Conservation (phyloP, 192 early-diverging fungal genomes). For the Backusella australiensis region DNA sequence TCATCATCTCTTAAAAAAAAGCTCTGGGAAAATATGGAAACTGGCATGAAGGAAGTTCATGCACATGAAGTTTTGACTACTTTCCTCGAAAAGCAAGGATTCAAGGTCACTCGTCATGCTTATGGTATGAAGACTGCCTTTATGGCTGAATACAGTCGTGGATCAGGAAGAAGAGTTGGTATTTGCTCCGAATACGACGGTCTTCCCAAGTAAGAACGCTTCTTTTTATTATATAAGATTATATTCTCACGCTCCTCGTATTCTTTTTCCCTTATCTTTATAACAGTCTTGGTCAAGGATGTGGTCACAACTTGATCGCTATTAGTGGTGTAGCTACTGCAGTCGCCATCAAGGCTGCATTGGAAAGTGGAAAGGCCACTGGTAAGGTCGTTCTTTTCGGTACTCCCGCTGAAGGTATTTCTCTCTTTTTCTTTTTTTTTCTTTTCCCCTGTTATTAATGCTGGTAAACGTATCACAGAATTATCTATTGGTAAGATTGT, state of each 20-base stretch:
- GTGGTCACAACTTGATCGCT: conserved; percentile 73
- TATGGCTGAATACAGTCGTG: conserved; percentile 59
- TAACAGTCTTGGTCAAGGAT: conserved; percentile 43
- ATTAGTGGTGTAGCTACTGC: conserved; percentile 61
- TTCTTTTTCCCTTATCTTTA: background rate
- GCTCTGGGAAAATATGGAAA: conserved; percentile 59
- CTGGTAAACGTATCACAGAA: conserved; percentile 34
- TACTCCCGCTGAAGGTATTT: conserved; percentile 68
- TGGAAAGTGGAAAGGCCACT: conserved; percentile 38
- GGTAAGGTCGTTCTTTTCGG: conserved; percentile 72
- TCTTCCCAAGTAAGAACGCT: conserved; percentile 45
- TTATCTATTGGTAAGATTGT: conserved; percentile 69
- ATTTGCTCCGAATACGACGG: conserved; percentile 67
- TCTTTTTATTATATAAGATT: background rate
- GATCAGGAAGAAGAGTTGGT: conserved; percentile 44
- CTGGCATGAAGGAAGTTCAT: conserved; percentile 51
- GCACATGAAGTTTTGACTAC: conserved; percentile 66
- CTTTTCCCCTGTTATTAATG: background rate
- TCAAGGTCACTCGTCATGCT: conserved; percentile 55
- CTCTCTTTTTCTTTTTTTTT: no score
- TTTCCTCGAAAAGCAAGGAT: conserved; percentile 67
- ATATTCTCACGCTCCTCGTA: background rate
- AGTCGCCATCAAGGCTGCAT: conserved; percentile 41
- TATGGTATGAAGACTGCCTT: conserved; percentile 76
- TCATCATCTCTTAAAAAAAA: background rate